Evolutionary conservation across 1,284 basidiomycete genomes (phyloP), one percentile per base, ranked within the genome.

Genomic region (Leccinum variabile): DNA sequence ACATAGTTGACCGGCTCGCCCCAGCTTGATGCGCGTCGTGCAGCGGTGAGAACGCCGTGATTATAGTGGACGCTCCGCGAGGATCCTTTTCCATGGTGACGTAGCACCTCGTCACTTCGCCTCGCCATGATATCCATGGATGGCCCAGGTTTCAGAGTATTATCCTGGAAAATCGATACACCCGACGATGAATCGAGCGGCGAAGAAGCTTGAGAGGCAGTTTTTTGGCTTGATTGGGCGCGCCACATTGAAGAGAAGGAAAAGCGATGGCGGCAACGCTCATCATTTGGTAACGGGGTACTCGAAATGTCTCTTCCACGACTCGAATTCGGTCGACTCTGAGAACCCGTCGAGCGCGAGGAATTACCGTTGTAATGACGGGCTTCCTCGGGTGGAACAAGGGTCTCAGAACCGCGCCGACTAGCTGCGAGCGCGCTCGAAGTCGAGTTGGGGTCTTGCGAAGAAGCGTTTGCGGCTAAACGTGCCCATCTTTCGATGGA

Each of bases 1-100:
- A 81, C 80, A 64, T 84, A 75, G 50, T 66, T 71, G 32, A 72
- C 8, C n/a, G 72, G 71, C 6, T 85, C 82, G 3, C 79, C 81
- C 86, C 86, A 88, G 69, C 86, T 88, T 54, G 86, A 86, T 9
- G 87, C 87, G 13, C 87, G 79, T 67, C 84, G 78, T 28, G 81
- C 82, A 28, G 78, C 72, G 1, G 75, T 76, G 58, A 79, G 68
- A 57, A 65, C 63, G n/a, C 71, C 72, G 64, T 69, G 64, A 62
- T 70, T 65, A 59, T 70, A 71, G 66, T 75, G 77, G 61, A 68
- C 63, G 62, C 61, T 68, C 62, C 54, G 68, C 58, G 61, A 67
- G 9, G 18, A 64, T 50, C 64, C 70, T 57, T 63, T 69, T 41
- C 69, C 70, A 28, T 63, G 67, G 16, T 70, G 68, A 57, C 72